These are phyloP conservation scores for Phialemoniopsis sp. DNA, from an alignment of 2,329 filamentous ascomycete genomes.

Conservation along the genomic window DNA sequence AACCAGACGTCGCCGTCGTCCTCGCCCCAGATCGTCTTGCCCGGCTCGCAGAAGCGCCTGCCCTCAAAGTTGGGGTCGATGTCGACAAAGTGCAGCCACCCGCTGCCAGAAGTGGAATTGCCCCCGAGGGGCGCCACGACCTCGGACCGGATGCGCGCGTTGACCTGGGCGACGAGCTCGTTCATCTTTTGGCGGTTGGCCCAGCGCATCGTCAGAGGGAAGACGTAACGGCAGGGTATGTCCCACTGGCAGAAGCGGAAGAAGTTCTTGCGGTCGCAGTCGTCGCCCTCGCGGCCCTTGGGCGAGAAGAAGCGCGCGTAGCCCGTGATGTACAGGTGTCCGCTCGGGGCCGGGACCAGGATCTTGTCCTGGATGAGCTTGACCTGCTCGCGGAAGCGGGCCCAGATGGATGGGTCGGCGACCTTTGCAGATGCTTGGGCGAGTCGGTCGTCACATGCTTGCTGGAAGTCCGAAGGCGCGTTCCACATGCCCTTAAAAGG, in stretches of 20 bases:
- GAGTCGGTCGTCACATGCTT: too few relatives aligned
- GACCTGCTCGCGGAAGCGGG: too few relatives aligned
- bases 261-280: constrained; percentile 24
- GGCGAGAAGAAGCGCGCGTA: constrained; percentile 40
- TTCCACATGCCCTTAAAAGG: constrained; percentile 44
- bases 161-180: constrained; percentile 35
- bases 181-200: constrained; percentile 28
- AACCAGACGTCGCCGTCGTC: too few relatives aligned
- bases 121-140: too few relatives aligned
- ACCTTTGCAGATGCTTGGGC: too few relatives aligned
- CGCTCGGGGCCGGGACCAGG: too few relatives aligned
- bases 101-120: too few relatives aligned
- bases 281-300: constrained; percentile 21
- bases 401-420: too few relatives aligned
- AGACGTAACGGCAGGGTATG: too few relatives aligned
- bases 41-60: constrained; percentile 85
- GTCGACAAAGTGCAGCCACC: constrained; percentile 34
- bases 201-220: too few relatives aligned
- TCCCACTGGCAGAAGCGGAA: too few relatives aligned
- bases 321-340: constrained; percentile 26
- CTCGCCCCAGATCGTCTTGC: constrained; percentile 68
- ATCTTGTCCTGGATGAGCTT: too few relatives aligned
- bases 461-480: constrained; percentile 24
- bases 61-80: constrained; percentile 38
- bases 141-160: constrained; percentile 12